Base-by-base conservation (phyloP, 306 rosid species). In the Dalbergia cultrata region DNA sequence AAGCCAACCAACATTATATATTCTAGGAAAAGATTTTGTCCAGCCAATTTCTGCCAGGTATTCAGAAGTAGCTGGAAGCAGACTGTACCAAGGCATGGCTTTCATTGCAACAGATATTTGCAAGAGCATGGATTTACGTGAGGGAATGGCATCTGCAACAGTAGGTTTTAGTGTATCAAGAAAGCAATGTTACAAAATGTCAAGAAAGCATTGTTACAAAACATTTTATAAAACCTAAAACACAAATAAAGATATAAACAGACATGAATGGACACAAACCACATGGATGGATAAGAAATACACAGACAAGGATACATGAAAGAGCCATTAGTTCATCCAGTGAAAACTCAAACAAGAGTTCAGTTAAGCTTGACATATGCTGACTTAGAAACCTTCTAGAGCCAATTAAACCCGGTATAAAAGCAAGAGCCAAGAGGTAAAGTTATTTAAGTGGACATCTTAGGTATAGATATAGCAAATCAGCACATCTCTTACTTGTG, bases 51-150 rank as follows among this genome's bases (percentile, higher is more conserved):
- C 99, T 45, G 90, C 77, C 85, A 93, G 70, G 85, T 88, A 88
- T 90, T 95, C 99, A 8, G 94, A 84, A 67, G 91, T 11, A 70
- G 92, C 72, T 21, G 98, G 98, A 83, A 95, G 96, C 80, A 85
- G 26, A 74, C 77, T n/a, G 85, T 91, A 93, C 90, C 91, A 93
- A 68, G 97, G 99, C 99, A 93, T 93, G 65, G 96, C 93, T 85
- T 90, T 93, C 95, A 93, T 85, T 54, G 97, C 92, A 47, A 91
- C 94, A 77, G 4, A 61, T 72, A 95, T 93, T 89, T 95, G 99
- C 88, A 91, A 84, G 64, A 90, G 84, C 92, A 95, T 95, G 72
- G 96, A 94, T 71, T 81, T 82, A 65, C 81, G 90, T 13, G 93
- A 86, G 26, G 99, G 99, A 81, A 93, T 86, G 35, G 91, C 92